Percentiles rank a stretch among this genome's conserved stretches.
Conservation (phyloP, 441 rosid genomes). For the Erodium trifolium region DNA sequence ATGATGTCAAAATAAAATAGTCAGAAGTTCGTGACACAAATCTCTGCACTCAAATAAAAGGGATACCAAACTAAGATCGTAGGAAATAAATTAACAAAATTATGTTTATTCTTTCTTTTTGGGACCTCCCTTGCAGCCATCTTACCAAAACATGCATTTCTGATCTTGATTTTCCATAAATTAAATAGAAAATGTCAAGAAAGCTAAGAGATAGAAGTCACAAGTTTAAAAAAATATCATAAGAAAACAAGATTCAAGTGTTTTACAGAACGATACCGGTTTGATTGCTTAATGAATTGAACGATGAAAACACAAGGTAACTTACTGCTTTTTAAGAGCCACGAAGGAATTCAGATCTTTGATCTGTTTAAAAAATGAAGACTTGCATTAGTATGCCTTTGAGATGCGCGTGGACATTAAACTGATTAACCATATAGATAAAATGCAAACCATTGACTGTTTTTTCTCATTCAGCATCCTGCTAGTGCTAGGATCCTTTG, state of each 20-base stretch:
- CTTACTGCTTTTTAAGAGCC: constrained; percentile 83
- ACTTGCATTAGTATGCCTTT: constrained; percentile 16
- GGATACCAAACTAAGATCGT: neutral
- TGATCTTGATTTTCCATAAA: too few species aligned
- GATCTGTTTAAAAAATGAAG: constrained; percentile 47
- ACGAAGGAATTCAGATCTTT: constrained; percentile 93
- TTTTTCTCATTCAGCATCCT: constrained; percentile 70
- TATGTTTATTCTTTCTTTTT: neutral
- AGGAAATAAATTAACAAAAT: neutral
- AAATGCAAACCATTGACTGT: constrained; percentile 59
- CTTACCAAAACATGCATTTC: neutral
- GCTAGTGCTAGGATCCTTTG: constrained; percentile 54
- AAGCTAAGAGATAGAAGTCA: too few species aligned
- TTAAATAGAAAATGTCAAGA: too few species aligned
- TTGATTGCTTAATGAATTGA: neutral
- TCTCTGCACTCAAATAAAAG: neutral
- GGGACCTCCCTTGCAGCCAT: neutral
- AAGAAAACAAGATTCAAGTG: neutral
- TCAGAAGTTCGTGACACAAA: neutral
- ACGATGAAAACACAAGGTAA: constrained; percentile 6
- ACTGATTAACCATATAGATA: constrained; percentile 4
- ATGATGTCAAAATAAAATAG: neutral
- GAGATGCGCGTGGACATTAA: constrained; percentile 1
- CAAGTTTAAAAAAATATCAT: too few species aligned
- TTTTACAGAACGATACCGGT: neutral